Evolutionary conservation across 2,329 filamentous ascomycete genomes (phyloP), one percentile per base, ranked within the genome.

Genomic region (Pseudogymnoascus sp.): DNA sequence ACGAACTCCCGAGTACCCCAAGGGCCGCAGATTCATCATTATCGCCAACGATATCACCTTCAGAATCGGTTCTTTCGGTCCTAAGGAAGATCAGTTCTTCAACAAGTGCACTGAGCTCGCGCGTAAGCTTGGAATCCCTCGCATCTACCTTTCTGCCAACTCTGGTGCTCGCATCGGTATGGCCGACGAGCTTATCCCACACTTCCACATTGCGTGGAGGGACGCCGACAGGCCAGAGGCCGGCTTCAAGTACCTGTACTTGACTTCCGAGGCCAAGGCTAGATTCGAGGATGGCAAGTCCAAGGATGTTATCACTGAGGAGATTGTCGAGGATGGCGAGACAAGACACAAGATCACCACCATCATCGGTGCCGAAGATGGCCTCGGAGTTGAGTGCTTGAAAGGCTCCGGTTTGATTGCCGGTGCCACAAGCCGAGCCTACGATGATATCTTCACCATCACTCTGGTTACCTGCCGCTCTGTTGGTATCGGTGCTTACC

Each of bases 21-120:
- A 86, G 68, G 95, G 95, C 65, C 87, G 95, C 69, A 90, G 90
- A 73, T 97, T 97, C 78, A 87, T 99, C 74, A 91, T 99, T 68
- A 88, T 99, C 67, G 93, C 95, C 83, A 99, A 99, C 83, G 95
- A 99, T 74, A 99, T 99, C 76, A 99, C 95, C 17, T 97, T 91
- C 84, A 96, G 96, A 83, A 99, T 97, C 75, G 95, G 95, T 73
- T 96, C 91, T 1, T 99, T 99, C 75, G 95, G 95, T 61, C 95
- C 95, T 42, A 88, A 89, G 78, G 95, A 99, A 80, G 95, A 99
- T 77, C 89, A 90, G 71, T 99, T 96, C 86, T 99, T 99, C 87
- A 84, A 96, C 83, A 97, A 97, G 83, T 99, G 95, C 80, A 97
- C 95, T 9, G 93, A 99, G 78, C 83, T 97, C 68, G 95, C 95